Percentiles rank a stretch among this genome's conserved stretches.
Evolutionary conservation across 768 basidiomycete species (phyloP).

Genomic region (Lentinula sp.): DNA sequence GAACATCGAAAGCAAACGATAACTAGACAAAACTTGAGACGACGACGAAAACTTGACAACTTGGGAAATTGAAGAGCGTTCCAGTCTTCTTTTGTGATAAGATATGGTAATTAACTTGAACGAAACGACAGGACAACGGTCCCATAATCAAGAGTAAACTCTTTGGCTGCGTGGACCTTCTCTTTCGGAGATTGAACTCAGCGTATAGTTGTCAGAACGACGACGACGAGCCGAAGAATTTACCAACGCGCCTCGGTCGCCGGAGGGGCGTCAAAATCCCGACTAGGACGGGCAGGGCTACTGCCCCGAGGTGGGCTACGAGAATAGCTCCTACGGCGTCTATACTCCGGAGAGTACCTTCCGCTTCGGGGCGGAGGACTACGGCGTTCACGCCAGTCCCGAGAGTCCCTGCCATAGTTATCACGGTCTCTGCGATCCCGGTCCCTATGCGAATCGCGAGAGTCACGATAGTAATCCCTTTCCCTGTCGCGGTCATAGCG

Average conservation of each 20-base stretch:
- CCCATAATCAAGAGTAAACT: slow-evolving; percentile 20
- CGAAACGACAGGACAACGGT: slow-evolving; percentile 10
- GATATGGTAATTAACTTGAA: slow-evolving; percentile 42
- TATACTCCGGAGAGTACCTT: slow-evolving; percentile 64
- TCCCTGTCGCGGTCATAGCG: slow-evolving; percentile 35
- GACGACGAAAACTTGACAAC: slow-evolving; percentile 58
- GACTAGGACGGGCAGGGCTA: slow-evolving; percentile 30
- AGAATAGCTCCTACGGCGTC: slow-evolving; percentile 62
- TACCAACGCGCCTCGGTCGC: slow-evolving; percentile 54
- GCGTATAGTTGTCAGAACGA: slow-evolving; percentile 9
- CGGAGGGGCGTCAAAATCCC: slow-evolving; percentile 43
- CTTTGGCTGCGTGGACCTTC: slow-evolving; percentile 37
- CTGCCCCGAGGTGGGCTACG: slow-evolving; percentile 76
- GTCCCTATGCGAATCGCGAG: slow-evolving; percentile 19
- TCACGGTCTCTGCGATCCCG: slow-evolving; percentile 38
- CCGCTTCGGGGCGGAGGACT: slow-evolving; percentile 64
- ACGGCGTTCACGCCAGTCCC: slow-evolving; percentile 79
- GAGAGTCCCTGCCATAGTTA: slow-evolving; percentile 62
- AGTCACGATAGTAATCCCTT: slow-evolving; percentile 44
- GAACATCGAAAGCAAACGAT: slow-evolving; percentile 38
- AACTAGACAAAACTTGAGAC: slow-evolving; percentile 50
- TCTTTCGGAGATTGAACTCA: slow-evolving; percentile 38
- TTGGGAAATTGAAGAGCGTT: slow-evolving; percentile 44
- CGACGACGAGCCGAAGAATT: slow-evolving; percentile 21
- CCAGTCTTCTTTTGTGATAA: slow-evolving; percentile 41